These are phyloP conservation scores for Pythium phragmiticola DNA, from an alignment of 352 stramenopile genomes.

Conservation along the genomic window DNA sequence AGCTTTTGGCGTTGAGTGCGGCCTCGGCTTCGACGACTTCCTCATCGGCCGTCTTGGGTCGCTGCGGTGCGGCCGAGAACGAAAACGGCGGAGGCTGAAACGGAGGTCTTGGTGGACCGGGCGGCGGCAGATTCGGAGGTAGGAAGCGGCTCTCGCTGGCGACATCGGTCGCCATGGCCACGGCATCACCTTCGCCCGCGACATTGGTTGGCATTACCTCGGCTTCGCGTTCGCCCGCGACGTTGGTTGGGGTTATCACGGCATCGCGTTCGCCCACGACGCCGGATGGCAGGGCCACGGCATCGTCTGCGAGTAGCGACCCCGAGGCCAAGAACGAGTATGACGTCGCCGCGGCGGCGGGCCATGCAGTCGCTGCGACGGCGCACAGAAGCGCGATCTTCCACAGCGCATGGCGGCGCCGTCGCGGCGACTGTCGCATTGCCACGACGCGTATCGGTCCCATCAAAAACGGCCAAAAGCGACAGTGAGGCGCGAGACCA, in stretches of 20 bases:
- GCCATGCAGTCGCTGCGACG: not conserved
- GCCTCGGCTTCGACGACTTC: slow-evolving; percentile 20
- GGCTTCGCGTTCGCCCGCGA: too few species aligned
- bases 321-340: slow-evolving; percentile 12
- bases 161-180: too few species aligned
- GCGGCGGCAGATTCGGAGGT: not conserved
- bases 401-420: slow-evolving; percentile 3
- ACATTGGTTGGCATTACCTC: too few species aligned
- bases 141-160: not conserved
- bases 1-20: slow-evolving; percentile 5
- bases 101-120: not conserved
- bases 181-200: too few species aligned
- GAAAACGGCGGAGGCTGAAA: not conserved
- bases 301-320: not conserved
- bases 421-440: not conserved
- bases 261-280: too few species aligned
- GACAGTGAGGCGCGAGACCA: not conserved
- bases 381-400: not conserved
- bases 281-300: too few species aligned
- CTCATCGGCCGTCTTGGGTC: slow-evolving; percentile 20
- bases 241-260: too few species aligned
- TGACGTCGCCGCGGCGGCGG: not conserved
- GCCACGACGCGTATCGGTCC: not conserved
- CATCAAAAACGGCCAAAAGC: not conserved
- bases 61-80: not conserved